Evolutionary conservation across 805 yeast genomes (phyloP).

Genomic region (Starmera dryadoides): DNA sequence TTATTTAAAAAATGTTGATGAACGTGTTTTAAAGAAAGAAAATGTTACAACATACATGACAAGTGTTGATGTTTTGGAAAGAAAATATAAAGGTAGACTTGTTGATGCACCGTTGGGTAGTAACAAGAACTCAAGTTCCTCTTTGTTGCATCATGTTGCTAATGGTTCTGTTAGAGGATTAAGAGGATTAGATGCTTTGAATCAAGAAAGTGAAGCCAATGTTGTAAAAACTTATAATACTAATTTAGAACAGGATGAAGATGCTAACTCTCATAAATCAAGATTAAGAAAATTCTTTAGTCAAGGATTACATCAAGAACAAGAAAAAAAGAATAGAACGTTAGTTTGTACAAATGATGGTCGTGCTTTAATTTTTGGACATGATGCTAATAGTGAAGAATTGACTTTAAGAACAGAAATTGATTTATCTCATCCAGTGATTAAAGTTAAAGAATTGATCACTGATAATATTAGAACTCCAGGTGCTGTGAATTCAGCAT

Average conservation of each 20-base stretch:
- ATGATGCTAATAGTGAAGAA: slow-evolving; percentile 26
- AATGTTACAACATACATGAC: slow-evolving; percentile 39
- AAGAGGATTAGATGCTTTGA: slow-evolving; percentile 23
- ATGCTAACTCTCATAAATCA: slow-evolving; percentile 3
- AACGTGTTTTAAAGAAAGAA: slow-evolving; percentile 53
- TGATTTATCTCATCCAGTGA: slow-evolving; percentile 41
- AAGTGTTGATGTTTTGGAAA: slow-evolving; percentile 45
- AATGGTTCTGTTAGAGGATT: slow-evolving; percentile 35
- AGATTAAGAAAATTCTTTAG: slow-evolving; percentile 19
- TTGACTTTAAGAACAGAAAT: slow-evolving; percentile 49
- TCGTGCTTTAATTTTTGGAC: slow-evolving; percentile 45
- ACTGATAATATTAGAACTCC: slow-evolving; percentile 21
- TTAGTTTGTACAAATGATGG: slow-evolving; percentile 57
- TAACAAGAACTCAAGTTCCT: slow-evolving; percentile 28
- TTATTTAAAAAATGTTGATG: slow-evolving; percentile 47
- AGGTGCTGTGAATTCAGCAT: slow-evolving; percentile 32
- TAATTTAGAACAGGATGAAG: slow-evolving; percentile 11
- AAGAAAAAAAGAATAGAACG: slow-evolving; percentile 39
- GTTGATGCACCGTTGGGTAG: slow-evolving; percentile 52
- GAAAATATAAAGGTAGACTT: slow-evolving; percentile 46
- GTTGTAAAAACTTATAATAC: slow-evolving; percentile 15
- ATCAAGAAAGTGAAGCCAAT: slow-evolving; percentile 24
- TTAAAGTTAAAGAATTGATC: slow-evolving; percentile 53
- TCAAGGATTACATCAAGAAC: slow-evolving; percentile 15
- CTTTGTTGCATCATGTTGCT: slow-evolving; percentile 36